Percentiles rank a stretch among this genome's conserved stretches.
Evolutionary conservation across 1,284 basidiomycete genomes (phyloP).

Genomic region (Ganoderma sinense): DNA sequence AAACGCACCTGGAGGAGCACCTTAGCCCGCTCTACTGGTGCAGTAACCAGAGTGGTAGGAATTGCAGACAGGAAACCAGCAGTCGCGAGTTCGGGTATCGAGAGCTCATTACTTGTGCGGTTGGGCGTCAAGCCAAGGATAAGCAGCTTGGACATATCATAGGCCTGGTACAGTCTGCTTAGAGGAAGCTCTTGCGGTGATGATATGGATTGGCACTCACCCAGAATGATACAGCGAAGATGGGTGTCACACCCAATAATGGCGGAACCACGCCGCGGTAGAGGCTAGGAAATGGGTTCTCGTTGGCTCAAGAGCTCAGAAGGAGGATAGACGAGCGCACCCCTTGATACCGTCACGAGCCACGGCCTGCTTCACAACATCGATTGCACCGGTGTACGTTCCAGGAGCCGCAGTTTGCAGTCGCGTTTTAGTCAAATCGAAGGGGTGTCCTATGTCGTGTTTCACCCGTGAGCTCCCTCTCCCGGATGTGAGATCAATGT

Average conservation of each 20-base stretch:
- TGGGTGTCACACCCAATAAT: constrained; percentile 95
- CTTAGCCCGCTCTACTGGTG: constrained; percentile 97
- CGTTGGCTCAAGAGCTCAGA: neutral
- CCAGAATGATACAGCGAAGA: constrained; percentile 99
- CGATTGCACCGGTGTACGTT: constrained; percentile 90
- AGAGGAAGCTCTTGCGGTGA: neutral
- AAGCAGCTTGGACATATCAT: constrained; percentile 92
- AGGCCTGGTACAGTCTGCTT: constrained; percentile 66
- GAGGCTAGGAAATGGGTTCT: constrained; percentile 57
- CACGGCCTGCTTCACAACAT: constrained; percentile 92
- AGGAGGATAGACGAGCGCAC: constrained; percentile 51
- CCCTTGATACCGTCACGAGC: constrained; percentile 91
- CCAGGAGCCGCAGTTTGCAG: constrained; percentile 94
- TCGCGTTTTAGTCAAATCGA: constrained; percentile 96
- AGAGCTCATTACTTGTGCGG: constrained; percentile 69
- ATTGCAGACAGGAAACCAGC: constrained; percentile 97
- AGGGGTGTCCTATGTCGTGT: constrained; percentile 82
- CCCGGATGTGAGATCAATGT: neutral
- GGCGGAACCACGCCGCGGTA: constrained; percentile 98
- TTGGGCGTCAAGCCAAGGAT: constrained; percentile 80
- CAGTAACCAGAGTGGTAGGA: constrained; percentile 92
- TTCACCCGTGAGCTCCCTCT: neutral
- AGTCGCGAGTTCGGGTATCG: constrained; percentile 85
- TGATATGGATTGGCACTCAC: constrained; percentile 50
- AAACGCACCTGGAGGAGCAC: constrained; percentile 85